A percentile compares a stretch with the other conserved stretches of the same genome.
phyloP scores from a whole-genome alignment of 768 basidiomycete genomes.

The Clathrus columnatus region DNA sequence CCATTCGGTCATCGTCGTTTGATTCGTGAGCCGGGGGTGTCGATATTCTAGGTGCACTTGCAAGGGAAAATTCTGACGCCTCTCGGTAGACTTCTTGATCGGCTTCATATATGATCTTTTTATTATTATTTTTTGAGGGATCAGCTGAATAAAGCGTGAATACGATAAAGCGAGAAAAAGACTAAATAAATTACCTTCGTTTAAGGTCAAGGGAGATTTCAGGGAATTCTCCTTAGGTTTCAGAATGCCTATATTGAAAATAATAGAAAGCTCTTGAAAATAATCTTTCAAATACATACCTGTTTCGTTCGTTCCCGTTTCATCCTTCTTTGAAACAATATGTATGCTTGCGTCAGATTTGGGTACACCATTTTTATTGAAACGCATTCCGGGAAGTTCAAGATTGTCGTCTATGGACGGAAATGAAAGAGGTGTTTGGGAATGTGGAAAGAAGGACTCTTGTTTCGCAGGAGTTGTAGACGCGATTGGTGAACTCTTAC shows the following conservation, averaged over 20 bases:
- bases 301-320: not conserved
- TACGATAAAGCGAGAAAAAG: not conserved
- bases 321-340: not conserved
- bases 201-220: not conserved
- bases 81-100: not conserved
- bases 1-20: not conserved
- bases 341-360: not conserved
- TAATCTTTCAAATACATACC: not conserved
- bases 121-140: not conserved
- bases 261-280: not conserved
- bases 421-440: not conserved
- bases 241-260: not conserved
- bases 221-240: not conserved
- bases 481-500: not conserved
- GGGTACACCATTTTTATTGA: constrained; percentile 3
- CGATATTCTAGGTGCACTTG: not conserved
- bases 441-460: not conserved
- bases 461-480: not conserved
- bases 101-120: not conserved
- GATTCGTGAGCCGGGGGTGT: not conserved
- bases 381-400: constrained; percentile 11
- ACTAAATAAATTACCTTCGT: not conserved
- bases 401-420: constrained; percentile 1
- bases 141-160: not conserved
- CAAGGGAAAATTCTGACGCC: not conserved